A percentile compares a stretch with the other conserved stretches of the same genome.
phyloP scores from a whole-genome alignment of 139 green algal genomes.

The Eudorina sp. region DNA sequence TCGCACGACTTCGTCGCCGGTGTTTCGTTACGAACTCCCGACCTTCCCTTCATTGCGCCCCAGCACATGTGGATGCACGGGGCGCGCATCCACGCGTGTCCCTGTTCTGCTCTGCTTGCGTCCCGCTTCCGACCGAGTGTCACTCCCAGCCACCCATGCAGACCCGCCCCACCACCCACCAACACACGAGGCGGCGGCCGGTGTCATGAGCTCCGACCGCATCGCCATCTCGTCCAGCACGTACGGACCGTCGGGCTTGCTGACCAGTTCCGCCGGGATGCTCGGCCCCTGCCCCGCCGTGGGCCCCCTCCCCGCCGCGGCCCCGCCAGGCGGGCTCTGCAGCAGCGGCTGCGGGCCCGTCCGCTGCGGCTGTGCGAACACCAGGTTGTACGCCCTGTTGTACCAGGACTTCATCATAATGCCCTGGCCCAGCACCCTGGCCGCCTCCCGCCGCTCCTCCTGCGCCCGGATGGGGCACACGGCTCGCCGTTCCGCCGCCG shows the following conservation, averaged over 20 bases:
- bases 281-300: background rate
- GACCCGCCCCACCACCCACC: no score
- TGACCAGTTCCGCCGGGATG: background rate
- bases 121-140: no score
- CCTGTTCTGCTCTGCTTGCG: no score
- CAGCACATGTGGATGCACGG: no score
- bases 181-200: background rate
- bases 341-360: slow-evolving; percentile 11
- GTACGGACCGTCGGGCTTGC: background rate
- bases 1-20: no score
- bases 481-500: background rate
- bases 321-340: background rate
- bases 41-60: no score
- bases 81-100: no score
- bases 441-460: background rate
- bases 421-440: background rate
- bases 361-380: background rate
- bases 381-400: slow-evolving; percentile 10
- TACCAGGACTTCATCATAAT: slow-evolving; percentile 12
- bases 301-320: no score
- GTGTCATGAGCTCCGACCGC: background rate
- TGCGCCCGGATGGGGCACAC: background rate
- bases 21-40: no score
- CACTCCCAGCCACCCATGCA: no score
- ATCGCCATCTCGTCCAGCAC: slow-evolving; percentile 32